Evolutionary conservation across 139 green algal genomes (phyloP), one percentile per base, ranked within the genome.

Genomic region (Pseudopediastrum boryanum): DNA sequence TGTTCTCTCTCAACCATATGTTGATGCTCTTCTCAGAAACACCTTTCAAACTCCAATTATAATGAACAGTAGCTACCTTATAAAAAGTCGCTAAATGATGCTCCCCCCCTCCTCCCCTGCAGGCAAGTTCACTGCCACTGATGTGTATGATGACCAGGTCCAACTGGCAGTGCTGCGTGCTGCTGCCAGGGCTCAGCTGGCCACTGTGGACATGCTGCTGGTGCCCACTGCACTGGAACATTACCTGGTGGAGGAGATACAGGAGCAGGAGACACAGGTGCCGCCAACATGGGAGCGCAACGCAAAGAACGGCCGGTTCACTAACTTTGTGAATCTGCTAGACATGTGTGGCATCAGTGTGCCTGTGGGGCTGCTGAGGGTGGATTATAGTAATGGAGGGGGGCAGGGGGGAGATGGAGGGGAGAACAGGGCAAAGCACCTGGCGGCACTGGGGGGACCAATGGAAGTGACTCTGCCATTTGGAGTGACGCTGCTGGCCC

Each of bases 241-340:
- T 77, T 96, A 90, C 88, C 92, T 89, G 0, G 59, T 92, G 50
- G 69, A 62, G 42, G 87, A 93, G 52, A 83, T 94, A 5, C 51
- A 70, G 52, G 77, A 69, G 36, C 84, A 92, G 77, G 89, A 95
- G 83, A 36, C 70, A 2, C 42, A 43, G 2, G 23, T 46, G 4
- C 1, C 21, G 21, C 70, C 83, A 16, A 71, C 42, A 2, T 93
- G 88, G 82, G 27, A 23, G 29, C 83, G 80, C 38, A 95, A 95
- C 71, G 90, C 89, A 61, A 93, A 92, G 61, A 82, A 93, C 35
- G 92, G 92, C 16, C 75, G 86, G 19, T 96, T 94, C 80, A 96
- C 92, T 29, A 96, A 96, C 71, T 96, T 96, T 78, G 92, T 95
- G 19, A 96, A 96, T 71, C 85, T 95, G 48, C 62, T 94, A 67